Conservation (phyloP, 75 land plant genomes). For the Picea sitchensis region DNA sequence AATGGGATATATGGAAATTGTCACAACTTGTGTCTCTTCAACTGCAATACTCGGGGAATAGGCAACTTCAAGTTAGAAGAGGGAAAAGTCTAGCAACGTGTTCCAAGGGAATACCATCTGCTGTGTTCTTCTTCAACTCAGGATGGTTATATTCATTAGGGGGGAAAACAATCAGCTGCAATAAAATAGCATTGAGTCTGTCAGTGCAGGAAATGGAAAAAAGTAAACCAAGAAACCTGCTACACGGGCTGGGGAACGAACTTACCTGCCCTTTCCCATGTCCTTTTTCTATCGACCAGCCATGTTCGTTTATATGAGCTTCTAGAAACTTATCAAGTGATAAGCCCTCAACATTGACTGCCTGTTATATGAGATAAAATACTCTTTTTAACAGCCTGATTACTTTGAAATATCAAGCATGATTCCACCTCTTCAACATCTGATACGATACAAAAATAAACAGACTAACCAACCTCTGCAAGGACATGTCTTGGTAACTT, state of each 20-base stretch:
- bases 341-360: slow-evolving; percentile 86
- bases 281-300: slow-evolving; percentile 79
- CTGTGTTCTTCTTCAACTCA: slow-evolving; percentile 72
- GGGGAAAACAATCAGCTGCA: slow-evolving; percentile 67
- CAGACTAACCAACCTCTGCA: slow-evolving; percentile 72
- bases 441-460: slow-evolving; percentile 7
- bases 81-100: slow-evolving; percentile 87
- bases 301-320: slow-evolving; percentile 68
- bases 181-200: background rate
- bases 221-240: background rate
- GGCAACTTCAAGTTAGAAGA: slow-evolving; percentile 29
- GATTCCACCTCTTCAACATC: background rate
- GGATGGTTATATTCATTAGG: slow-evolving; percentile 84
- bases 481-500: slow-evolving; percentile 81
- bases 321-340: slow-evolving; percentile 91
- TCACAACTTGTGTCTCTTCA: background rate
- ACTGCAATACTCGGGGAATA: background rate
- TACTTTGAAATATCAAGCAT: background rate
- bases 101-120: slow-evolving; percentile 80
- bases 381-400: background rate
- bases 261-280: slow-evolving; percentile 55
- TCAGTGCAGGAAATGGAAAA: background rate
- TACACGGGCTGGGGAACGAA: background rate
- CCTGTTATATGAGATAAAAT: slow-evolving; percentile 32
- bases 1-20: no score